A percentile compares a stretch with the other conserved stretches of the same genome.
Evolutionary conservation across 1,139 yeast species (phyloP).

Genomic region (Taphrina sp.): DNA sequence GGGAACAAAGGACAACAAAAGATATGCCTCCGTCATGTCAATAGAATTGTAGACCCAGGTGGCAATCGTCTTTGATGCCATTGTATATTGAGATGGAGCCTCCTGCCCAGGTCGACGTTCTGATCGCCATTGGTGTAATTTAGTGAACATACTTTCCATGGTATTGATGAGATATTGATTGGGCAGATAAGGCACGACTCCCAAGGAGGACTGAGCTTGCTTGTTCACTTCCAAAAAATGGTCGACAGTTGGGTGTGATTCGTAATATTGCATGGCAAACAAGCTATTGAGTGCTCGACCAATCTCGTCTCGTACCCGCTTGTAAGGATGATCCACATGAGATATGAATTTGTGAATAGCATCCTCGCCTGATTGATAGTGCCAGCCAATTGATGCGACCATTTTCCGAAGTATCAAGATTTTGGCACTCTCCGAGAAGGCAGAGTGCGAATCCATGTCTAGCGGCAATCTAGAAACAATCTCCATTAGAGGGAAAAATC

Average conservation of each 20-base stretch:
- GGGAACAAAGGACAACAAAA: conserved; percentile 42
- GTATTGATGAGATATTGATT: conserved; percentile 40
- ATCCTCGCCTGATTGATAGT: conserved; percentile 48
- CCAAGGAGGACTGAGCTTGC: conserved; percentile 29
- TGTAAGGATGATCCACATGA: conserved; percentile 45
- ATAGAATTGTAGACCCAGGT: conserved; percentile 38
- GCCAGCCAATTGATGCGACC: conserved; percentile 59
- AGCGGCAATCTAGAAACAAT: conserved; percentile 54
- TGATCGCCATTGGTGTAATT: conserved; percentile 51
- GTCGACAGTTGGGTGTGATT: conserved; percentile 50
- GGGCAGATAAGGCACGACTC: conserved; percentile 38
- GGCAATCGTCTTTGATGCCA: conserved; percentile 39
- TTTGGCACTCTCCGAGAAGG: conserved; percentile 66
- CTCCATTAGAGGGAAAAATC: conserved; percentile 57
- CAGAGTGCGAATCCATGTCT: conserved; percentile 58
- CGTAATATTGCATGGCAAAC: conserved; percentile 55
- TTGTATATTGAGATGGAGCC: conserved; percentile 37
- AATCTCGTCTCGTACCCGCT: conserved; percentile 62
- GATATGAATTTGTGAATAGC: conserved; percentile 51
- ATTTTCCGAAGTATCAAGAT: conserved; percentile 58
- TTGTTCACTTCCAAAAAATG: conserved; percentile 49
- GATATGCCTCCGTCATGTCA: conserved; percentile 32
- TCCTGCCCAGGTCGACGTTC: conserved; percentile 36
- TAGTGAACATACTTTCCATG: conserved; percentile 48
- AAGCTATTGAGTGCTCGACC: conserved; percentile 64